Conservation (phyloP, 805 yeast genomes). For the Tetrapisispora fleetii region DNA sequence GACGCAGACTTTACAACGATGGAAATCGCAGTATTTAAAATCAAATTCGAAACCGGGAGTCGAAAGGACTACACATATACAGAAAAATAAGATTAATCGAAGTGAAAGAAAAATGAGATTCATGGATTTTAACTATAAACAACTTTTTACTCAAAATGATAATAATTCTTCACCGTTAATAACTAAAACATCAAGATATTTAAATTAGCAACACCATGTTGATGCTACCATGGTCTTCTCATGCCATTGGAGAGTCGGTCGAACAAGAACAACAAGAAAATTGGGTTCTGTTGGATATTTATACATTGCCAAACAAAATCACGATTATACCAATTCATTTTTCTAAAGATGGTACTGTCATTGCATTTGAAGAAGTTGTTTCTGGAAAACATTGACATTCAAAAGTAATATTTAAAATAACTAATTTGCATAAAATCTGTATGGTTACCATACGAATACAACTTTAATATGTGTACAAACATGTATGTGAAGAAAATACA, state of each 20-base stretch:
- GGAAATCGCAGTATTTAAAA: not conserved
- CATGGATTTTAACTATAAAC: not conserved
- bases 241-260: too few relatives aligned
- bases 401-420: too few relatives aligned
- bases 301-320: not conserved
- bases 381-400: not conserved
- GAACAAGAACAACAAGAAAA: too few relatives aligned
- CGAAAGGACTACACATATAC: not conserved
- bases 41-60: not conserved
- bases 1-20: not conserved
- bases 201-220: not conserved
- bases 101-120: not conserved
- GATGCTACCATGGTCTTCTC: not conserved
- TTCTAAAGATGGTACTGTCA: too few relatives aligned
- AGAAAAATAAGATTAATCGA: not conserved
- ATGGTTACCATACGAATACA: not conserved
- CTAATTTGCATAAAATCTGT: not conserved
- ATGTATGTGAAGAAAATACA: too few relatives aligned
- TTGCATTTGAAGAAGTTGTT: not conserved
- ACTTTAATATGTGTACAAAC: too few relatives aligned
- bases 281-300: not conserved
- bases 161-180: not conserved
- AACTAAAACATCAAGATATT: not conserved
- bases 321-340: too few relatives aligned
- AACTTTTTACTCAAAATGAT: not conserved